Evolutionary conservation across 345 rosid genomes (phyloP), one percentile per base, ranked within the genome.

Genomic region (Noccaea caerulescens): DNA sequence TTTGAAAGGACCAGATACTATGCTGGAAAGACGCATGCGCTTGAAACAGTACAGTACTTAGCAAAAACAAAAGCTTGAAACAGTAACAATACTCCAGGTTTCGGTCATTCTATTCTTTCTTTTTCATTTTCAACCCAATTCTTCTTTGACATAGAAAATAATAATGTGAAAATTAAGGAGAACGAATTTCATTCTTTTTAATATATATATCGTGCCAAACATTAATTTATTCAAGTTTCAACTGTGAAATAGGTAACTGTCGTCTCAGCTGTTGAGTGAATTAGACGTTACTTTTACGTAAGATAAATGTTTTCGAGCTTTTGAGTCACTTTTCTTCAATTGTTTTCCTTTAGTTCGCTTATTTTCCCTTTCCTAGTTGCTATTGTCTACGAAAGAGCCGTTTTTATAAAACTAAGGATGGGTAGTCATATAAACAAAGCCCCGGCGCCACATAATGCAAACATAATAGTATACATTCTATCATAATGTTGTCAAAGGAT

Each of bases 211-310:
- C 10, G 45, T 30, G 36, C 2, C 16, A 11, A 8, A 6, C 30
- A 7, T 27, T 11, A 8, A 67, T 9, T 10, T 27, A 25, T 23
- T 37, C 14, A 59, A 1, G 43, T 69, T 47, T 38, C 12, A 51
- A 71, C 36, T 52, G 14, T 13, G 70, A 44, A 25, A 54, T 53
- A 63, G 63, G 76, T 72, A 72, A 72, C 73, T 58, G 76, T 59
- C 61, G 20, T 59, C 32, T 59, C 63, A 58, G 70, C 36, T 65
- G 65, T 72, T 63, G 72, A 63, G 77, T 72, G 65, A 75, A 49
- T 1, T 57, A 65, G 78, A 78, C 73, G 73, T 63, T 63, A 80
- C 42, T 67, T 75, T 30, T 67, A 51, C 43, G 52, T 54, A 16
- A 37, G 10, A 32, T 46, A 12, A 13, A 11, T 13, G 32, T 16